Base-by-base conservation (phyloP, 371 early-diverging fungal species). In the Mucor plumbeus region DNA sequence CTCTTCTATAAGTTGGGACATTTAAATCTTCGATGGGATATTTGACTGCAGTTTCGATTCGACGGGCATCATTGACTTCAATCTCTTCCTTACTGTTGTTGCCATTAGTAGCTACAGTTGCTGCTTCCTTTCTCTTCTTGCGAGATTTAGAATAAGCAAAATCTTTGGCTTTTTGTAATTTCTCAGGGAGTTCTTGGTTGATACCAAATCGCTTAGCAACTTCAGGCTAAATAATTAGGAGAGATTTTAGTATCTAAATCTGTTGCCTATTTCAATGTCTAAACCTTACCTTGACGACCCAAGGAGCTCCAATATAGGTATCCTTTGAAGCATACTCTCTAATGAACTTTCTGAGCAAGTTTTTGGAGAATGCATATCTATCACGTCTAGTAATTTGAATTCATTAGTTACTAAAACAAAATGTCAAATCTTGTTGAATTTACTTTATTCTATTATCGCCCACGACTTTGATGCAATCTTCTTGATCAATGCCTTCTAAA, bases 241-340 rank as follows among this genome's bases (percentile, higher is more conserved):
- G 34, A 1, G 38, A 38, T 9, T 9, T 36, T 56, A 56, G 36
- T n/a, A 4, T 33, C 8, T 35, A 7, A 15, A 36, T 56, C 34
- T 14, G 33, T 10, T 19, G 15, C 38, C 38, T 1, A 9, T 38
- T 1, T 38, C 5, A 38, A 15, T 7, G 7, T 34, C 11, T 8
- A 36, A 4, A 35, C 5, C 63, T 54, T 75, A 90, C 90, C 80
- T 85, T 80, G 61, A 92, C 83, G 21, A 88, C 61, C 90, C 91
- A 91, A n/a, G 92, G 92, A 19, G 91, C 88, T 10, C 91, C 90
- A 33, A 87, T 74, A 75, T 91, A 91, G 19, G 75, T 75, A 47
- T 92, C 93, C 63, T 87, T 90, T 7, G 76, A 70, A 11, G 89
- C 84, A 41, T 82, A 84, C 44, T 92, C 93, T 33, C 86, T 82